phyloP scores from a whole-genome alignment of 129 eudicot species.

The Solidago caesia region DNA sequence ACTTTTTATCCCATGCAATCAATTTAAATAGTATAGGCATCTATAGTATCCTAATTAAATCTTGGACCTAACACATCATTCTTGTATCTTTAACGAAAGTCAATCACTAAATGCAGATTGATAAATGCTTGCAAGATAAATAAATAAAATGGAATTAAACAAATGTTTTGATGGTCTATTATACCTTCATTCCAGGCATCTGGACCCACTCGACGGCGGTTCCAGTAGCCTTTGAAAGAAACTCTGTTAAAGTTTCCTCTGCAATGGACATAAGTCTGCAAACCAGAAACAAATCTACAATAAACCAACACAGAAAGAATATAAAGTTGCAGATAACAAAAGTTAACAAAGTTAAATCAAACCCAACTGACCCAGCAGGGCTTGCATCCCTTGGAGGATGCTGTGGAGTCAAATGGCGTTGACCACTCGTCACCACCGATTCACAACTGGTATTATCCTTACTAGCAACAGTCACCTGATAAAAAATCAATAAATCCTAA shows the following conservation, averaged over 20 bases:
- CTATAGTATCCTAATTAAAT: neutral
- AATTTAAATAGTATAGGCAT: neutral
- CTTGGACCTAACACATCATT: neutral
- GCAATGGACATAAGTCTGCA: conserved; percentile 45
- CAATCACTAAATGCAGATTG: neutral
- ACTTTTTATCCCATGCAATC: neutral
- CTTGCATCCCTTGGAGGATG: conserved; percentile 91
- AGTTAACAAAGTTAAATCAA: neutral
- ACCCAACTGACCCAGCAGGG: conserved; percentile 94
- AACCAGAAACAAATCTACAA: conserved; percentile 4
- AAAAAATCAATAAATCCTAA: conserved; percentile 14
- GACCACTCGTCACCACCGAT: conserved; percentile 97
- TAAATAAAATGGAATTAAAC: too few species aligned
- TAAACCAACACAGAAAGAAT: neutral
- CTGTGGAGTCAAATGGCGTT: conserved; percentile 76
- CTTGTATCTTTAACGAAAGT: neutral
- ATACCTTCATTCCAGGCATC: conserved; percentile 49
- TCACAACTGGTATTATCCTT: conserved; percentile 86
- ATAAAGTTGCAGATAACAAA: neutral
- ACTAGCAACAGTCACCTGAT: conserved; percentile 55
- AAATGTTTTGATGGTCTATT: neutral
- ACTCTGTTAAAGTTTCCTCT: conserved; percentile 47
- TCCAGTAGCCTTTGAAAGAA: conserved; percentile 49
- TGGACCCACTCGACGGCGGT: conserved; percentile 48
- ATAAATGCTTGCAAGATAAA: too few species aligned